These are phyloP conservation scores for Rhodotorula sp. DNA, from an alignment of 1,284 basidiomycete genomes.

Conservation along the genomic window DNA sequence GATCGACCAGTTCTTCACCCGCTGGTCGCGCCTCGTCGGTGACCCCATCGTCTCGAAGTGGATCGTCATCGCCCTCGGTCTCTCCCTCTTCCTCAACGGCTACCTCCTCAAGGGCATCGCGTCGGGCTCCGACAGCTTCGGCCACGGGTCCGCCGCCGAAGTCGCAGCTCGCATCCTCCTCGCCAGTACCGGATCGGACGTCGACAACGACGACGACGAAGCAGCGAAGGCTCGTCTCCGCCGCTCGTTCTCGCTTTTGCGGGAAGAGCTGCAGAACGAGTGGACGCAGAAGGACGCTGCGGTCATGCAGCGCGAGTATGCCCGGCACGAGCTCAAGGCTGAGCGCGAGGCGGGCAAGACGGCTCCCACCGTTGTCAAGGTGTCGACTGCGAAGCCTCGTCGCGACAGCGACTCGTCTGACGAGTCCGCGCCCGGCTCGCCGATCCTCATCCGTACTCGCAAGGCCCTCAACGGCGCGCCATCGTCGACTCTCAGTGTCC, in stretches of 20 bases:
- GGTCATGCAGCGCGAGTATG: conserved; percentile 43
- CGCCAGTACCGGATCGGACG: conserved; percentile 45
- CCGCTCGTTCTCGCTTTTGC: conserved; percentile 28
- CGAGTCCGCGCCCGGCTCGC: conserved; percentile 43
- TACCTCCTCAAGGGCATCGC: conserved; percentile 80
- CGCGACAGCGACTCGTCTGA: conserved; percentile 35
- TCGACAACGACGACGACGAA: conserved; percentile 47
- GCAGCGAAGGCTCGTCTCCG: conserved; percentile 29
- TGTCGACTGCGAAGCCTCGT: conserved; percentile 12
- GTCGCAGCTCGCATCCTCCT: conserved; percentile 49
- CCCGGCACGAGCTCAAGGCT: conserved; percentile 30
- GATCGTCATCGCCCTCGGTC: conserved; percentile 84
- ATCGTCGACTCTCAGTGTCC: conserved; percentile 2
- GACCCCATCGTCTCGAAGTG: conserved; percentile 94
- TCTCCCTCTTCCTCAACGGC: conserved; percentile 88
- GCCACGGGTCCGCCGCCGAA: conserved; percentile 53
- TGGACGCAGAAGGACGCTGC: conserved; percentile 44
- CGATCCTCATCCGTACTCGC: conserved; percentile 41
- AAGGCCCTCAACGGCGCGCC: conserved; percentile 11
- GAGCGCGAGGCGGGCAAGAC: conserved; percentile 33
- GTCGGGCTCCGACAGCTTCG: conserved; percentile 48
- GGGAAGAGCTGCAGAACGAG: conserved; percentile 40
- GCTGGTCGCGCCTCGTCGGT: conserved; percentile 92
- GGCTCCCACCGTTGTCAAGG: conserved; percentile 31
- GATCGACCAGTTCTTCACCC: conserved; percentile 82